Percentiles rank a stretch among this genome's conserved stretches.
Evolutionary conservation across 148 eudicot genomes (phyloP).

Genomic region (Vaccinium darrowii): DNA sequence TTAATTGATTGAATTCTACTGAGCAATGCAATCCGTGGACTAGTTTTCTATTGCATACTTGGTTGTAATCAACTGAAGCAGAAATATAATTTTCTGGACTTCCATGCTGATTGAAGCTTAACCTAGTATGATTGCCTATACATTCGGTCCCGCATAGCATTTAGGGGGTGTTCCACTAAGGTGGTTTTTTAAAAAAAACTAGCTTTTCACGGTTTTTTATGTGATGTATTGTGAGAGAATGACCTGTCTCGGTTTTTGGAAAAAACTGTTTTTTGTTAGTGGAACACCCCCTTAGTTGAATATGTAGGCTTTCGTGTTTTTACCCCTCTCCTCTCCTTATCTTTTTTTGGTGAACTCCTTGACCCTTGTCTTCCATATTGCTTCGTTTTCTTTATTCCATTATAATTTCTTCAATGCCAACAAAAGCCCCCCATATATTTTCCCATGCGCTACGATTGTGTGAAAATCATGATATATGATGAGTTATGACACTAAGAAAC

Average conservation of each 20-base stretch:
- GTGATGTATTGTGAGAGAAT: too few species aligned
- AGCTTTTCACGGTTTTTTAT: too few species aligned
- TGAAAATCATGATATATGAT: not conserved
- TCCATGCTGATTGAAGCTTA: slow-evolving; percentile 1
- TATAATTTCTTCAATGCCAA: not conserved
- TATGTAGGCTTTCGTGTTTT: not conserved
- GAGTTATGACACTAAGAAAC: not conserved
- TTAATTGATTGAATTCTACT: not conserved
- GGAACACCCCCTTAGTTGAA: too few species aligned
- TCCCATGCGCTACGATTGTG: not conserved
- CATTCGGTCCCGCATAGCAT: not conserved
- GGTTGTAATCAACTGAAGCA: not conserved
- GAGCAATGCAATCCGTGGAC: not conserved
- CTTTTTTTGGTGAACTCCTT: not conserved
- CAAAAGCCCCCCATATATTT: not conserved
- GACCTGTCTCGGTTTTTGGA: too few species aligned
- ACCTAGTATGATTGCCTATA: not conserved
- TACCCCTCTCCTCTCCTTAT: not conserved
- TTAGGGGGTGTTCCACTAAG: too few species aligned
- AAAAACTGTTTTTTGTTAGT: too few species aligned
- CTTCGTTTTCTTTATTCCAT: not conserved
- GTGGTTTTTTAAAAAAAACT: too few species aligned
- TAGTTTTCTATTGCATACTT: not conserved
- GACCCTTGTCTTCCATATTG: not conserved
- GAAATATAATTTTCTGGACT: not conserved